Conservation (phyloP, 2,329 filamentous ascomycete genomes). For the Phaeomoniella chlamydospora region DNA sequence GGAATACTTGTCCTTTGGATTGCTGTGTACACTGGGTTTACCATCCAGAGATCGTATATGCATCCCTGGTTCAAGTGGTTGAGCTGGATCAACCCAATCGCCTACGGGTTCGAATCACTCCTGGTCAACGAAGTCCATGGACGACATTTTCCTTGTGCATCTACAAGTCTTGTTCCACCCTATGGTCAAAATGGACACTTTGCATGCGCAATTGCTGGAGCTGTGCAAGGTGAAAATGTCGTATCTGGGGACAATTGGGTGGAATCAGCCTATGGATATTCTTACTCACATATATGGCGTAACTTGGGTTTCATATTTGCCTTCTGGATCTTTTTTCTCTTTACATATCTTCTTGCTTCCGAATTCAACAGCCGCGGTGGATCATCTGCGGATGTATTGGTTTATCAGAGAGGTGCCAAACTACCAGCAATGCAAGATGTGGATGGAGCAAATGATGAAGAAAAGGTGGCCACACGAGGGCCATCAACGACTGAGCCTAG, state of each 20-base stretch:
- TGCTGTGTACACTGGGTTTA: conserved; percentile 57
- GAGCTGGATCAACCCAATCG: conserved; percentile 49
- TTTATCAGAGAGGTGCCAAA: conserved; percentile 45
- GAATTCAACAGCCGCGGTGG: conserved; percentile 50
- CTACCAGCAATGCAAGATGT: conserved; percentile 33
- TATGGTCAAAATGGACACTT: conserved; percentile 52
- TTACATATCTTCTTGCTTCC: conserved; percentile 46
- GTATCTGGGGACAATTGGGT: conserved; percentile 52
- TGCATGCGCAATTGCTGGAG: conserved; percentile 34
- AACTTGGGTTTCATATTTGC: conserved; percentile 57
- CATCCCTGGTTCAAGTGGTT: conserved; percentile 54
- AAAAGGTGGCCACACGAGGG: conserved; percentile 7
- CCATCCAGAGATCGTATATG: conserved; percentile 44
- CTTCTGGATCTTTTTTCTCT: conserved; percentile 50
- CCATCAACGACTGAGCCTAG: not conserved
- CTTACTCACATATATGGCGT: conserved; percentile 45
- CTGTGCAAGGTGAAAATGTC: conserved; percentile 35
- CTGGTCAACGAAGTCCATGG: conserved; percentile 44
- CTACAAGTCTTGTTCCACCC: conserved; percentile 28
- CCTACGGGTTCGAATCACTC: conserved; percentile 50
- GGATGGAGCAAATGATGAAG: conserved; percentile 30
- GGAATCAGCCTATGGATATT: conserved; percentile 40
- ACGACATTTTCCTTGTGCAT: conserved; percentile 40
- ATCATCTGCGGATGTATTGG: conserved; percentile 54
- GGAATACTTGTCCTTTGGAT: conserved; percentile 39